Evolutionary conservation across 305 asterid genomes (phyloP).

Genomic region (Fraxinus dipetala): DNA sequence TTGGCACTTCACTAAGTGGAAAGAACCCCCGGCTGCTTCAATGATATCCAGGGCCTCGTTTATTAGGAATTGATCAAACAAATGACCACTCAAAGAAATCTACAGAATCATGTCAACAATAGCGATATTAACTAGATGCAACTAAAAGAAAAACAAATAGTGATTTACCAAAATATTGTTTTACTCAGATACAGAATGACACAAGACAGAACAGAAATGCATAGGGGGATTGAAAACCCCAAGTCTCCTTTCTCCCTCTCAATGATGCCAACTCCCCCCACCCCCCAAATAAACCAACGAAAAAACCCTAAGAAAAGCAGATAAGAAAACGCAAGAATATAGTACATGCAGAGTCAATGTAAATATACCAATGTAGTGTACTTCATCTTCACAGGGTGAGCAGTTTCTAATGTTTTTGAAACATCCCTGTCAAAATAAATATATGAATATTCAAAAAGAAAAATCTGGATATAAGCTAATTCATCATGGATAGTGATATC

Average conservation of each 20-base stretch:
- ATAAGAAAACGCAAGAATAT: neutral
- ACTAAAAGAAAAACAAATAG: neutral
- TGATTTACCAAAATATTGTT: neutral
- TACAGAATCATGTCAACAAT: slow-evolving; percentile 35
- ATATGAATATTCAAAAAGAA: neutral
- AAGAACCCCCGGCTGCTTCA: slow-evolving; percentile 96
- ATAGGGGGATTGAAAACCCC: neutral
- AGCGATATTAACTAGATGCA: slow-evolving; percentile 12
- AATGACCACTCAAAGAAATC: slow-evolving; percentile 90
- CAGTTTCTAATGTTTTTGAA: slow-evolving; percentile 32
- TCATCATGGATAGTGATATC: neutral
- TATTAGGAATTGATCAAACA: slow-evolving; percentile 84
- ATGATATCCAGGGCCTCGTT: slow-evolving; percentile 92
- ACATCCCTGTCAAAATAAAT: slow-evolving; percentile 47
- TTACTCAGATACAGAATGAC: neutral
- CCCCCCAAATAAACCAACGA: neutral
- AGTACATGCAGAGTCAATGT: slow-evolving; percentile 6
- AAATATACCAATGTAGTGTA: slow-evolving; percentile 63
- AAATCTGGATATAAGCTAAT: neutral
- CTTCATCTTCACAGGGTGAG: slow-evolving; percentile 51
- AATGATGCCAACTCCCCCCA: neutral
- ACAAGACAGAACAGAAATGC: neutral
- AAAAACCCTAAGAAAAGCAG: neutral
- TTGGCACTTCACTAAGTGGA: slow-evolving; percentile 86
- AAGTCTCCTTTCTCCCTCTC: neutral